Percentiles rank a stretch among this genome's conserved stretches.
Conservation (phyloP, 805 yeast genomes). For the Ogataea zsoltii region DNA sequence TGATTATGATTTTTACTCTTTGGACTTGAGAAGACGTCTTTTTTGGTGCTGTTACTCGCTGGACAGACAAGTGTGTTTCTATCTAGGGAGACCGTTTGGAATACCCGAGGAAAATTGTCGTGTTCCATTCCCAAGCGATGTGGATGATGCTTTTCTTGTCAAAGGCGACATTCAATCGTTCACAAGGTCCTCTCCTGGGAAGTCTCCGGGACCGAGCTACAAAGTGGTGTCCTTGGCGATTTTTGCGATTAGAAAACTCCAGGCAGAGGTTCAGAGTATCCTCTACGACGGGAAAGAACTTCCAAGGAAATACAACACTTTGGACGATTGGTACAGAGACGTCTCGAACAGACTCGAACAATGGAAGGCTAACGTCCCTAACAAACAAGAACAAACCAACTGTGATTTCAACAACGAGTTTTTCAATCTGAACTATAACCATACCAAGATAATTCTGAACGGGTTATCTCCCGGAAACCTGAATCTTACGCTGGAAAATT, state of each 20-base stretch:
- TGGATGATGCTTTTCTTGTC: constrained; percentile 70
- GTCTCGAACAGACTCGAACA: constrained; percentile 52
- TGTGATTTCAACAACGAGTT: constrained; percentile 73
- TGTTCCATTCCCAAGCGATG: constrained; percentile 67
- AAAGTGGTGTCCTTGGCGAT: constrained; percentile 67
- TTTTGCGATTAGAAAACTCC: constrained; percentile 69
- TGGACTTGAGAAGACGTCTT: constrained; percentile 71
- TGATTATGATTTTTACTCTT: constrained; percentile 50
- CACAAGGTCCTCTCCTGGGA: constrained; percentile 37
- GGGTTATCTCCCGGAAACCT: constrained; percentile 77
- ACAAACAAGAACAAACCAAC: constrained; percentile 58
- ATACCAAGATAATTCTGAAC: constrained; percentile 67
- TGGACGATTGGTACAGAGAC: constrained; percentile 64
- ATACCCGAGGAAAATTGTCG: constrained; percentile 79
- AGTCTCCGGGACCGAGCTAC: constrained; percentile 44
- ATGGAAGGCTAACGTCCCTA: constrained; percentile 65
- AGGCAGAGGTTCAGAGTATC: constrained; percentile 72
- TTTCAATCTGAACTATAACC: constrained; percentile 74
- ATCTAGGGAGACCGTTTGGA: constrained; percentile 85
- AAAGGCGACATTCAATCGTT: constrained; percentile 27
- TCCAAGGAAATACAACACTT: constrained; percentile 57
- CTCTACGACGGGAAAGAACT: constrained; percentile 71
- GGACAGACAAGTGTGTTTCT: constrained; percentile 84
- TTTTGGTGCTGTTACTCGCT: constrained; percentile 90
- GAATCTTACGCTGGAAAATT: constrained; percentile 53